Conservation (phyloP, 495 filamentous ascomycete genomes). For the Thozetella sp. region DNA sequence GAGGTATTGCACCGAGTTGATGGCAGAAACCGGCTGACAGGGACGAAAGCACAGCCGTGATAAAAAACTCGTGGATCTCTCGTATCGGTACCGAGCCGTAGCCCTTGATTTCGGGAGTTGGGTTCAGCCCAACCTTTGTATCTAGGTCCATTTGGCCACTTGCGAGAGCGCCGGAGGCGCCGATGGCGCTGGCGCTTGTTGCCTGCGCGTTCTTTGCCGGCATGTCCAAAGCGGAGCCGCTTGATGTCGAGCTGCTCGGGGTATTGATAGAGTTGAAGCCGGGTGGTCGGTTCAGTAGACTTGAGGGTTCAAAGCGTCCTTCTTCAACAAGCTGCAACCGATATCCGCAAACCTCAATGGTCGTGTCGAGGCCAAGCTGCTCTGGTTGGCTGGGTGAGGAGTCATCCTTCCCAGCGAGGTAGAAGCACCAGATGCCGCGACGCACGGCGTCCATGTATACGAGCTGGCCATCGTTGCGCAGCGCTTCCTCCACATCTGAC, state of each 20-base stretch:
- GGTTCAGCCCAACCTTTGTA: constrained; percentile 20
- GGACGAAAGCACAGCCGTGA: constrained; percentile 41
- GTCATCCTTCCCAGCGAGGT: constrained; percentile 32
- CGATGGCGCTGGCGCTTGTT: constrained; percentile 15
- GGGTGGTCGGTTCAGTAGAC: constrained; percentile 34
- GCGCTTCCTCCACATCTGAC: constrained; percentile 41
- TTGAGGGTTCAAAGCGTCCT: constrained; percentile 44
- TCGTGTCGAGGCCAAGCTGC: constrained; percentile 23
- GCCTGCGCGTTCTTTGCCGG: constrained; percentile 32
- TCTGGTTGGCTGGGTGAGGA: constrained; percentile 19
- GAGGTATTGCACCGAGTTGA: constrained; percentile 35
- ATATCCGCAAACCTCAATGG: constrained; percentile 39
- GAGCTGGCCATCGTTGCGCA: constrained; percentile 51
- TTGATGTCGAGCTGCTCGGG: constrained; percentile 49
- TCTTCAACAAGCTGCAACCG: constrained; percentile 39
- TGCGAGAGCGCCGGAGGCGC: constrained; percentile 3
- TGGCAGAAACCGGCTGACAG: constrained; percentile 44
- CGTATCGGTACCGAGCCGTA: constrained; percentile 25
- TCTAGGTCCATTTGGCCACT: constrained; percentile 21
- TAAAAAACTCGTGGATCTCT: constrained; percentile 44
- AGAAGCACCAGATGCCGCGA: constrained; percentile 55
- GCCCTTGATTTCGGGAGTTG: constrained; percentile 18
- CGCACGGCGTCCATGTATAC: constrained; percentile 47
- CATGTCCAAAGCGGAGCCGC: constrained; percentile 41
- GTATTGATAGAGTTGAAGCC: constrained; percentile 40